Evolutionary conservation across 441 rosid genomes (phyloP), one percentile per base, ranked within the genome.

Genomic region (Mallotus japonicus): DNA sequence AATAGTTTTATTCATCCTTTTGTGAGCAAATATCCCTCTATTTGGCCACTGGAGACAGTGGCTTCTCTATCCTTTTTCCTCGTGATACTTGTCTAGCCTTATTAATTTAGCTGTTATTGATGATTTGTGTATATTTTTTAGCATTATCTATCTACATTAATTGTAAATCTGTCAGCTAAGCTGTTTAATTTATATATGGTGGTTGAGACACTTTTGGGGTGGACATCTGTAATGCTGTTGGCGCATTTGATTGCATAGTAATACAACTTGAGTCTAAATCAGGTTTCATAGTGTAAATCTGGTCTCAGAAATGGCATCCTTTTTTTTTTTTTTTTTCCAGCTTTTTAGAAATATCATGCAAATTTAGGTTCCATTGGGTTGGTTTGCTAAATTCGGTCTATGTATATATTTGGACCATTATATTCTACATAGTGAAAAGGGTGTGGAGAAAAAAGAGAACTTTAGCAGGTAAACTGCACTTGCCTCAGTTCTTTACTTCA

Each of bases 61-160:
- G 79, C 51, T 70, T 22, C 42, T 7, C 65, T 8, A 40, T 44
- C 72, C 53, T 17, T 28, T 59, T 67, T 76, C 53, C 61, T 65
- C 54, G 0, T 57, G 42, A 71, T 74, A 61, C 61, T 65, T 69
- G 64, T 65, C 16, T 69, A 72, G 61, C 15, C 61, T 44, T 69
- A 60, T 34, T 37, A 62, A 66, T 67, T 50, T 73, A 77, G 80
- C 76, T 69, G 49, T 66, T 53, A 40, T 62, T 78, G 37, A 54
- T 64, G 73, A 73, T 76, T 67, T 81, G 75, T 84, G 84, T 80
- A 82, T 76, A 82, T 28, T 68, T 73, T 58, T 65, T 56, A 60
- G 77, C 3, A 13, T 24, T 55, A 59, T 70, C 62, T 67, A 67
- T 62, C 64, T 70, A 14, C 74, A 68, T 73, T 73, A 71, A 55